A percentile compares a stretch with the other conserved stretches of the same genome.
Evolutionary conservation across 208 protist genomes (phyloP).

Genomic region (Tritrichomonas musculus): DNA sequence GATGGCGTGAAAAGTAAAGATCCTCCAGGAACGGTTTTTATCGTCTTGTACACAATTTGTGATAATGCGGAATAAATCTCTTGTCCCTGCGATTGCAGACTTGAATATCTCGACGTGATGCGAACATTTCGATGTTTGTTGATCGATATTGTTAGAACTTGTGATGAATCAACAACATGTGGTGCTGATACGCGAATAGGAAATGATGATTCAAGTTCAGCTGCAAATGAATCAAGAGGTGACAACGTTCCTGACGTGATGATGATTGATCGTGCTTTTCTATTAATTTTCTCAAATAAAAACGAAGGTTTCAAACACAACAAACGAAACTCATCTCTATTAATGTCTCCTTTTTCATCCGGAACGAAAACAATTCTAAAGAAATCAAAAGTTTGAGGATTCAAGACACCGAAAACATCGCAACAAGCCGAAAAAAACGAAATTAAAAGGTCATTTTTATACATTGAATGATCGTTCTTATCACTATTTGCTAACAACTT

Average conservation of each 20-base stretch:
- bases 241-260: conserved; percentile 4
- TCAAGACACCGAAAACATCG: too few species aligned
- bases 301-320: neutral
- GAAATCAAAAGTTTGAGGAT: too few species aligned
- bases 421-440: too few species aligned
- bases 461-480: too few species aligned
- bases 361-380: too few species aligned
- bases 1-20: conserved; percentile 34
- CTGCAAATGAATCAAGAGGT: conserved; percentile 6
- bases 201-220: conserved; percentile 11
- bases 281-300: neutral
- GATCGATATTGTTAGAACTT: neutral
- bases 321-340: neutral
- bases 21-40: neutral
- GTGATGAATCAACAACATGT: neutral
- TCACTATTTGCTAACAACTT: too few species aligned
- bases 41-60: neutral
- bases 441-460: too few species aligned
- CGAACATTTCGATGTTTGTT: neutral
- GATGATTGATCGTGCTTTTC: neutral
- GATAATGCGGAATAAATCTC: neutral
- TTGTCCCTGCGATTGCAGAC: neutral
- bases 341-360: too few species aligned
- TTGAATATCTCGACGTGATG: neutral
- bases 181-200: neutral